Conservation (phyloP, 805 yeast species). For the Lipomyces sp. region DNA sequence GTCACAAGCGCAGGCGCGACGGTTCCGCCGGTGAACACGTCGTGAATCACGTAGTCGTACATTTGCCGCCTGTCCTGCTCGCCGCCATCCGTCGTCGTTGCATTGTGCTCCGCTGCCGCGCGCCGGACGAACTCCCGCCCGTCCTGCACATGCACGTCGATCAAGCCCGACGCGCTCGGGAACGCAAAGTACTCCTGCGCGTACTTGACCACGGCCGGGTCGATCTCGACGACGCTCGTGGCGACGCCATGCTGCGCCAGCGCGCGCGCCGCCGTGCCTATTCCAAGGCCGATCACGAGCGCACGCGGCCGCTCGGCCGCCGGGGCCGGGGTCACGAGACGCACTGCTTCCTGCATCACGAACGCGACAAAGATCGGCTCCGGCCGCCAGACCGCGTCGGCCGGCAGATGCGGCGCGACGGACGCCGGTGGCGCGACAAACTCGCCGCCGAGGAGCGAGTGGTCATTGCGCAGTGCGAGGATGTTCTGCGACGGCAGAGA, state of each 20-base stretch:
- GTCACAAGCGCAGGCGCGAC: conserved; percentile 21
- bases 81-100: not conserved
- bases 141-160: conserved; percentile 8
- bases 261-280: conserved; percentile 22
- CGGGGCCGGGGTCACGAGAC: conserved; percentile 22
- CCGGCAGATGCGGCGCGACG: not conserved
- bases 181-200: conserved; percentile 21
- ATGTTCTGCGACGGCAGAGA: not conserved
- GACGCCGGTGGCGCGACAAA: conserved; percentile 8
- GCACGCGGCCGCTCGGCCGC: conserved; percentile 8
- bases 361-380: conserved; percentile 26
- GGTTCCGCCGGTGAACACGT: conserved; percentile 25
- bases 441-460: conserved; percentile 25
- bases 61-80: not conserved
- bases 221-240: conserved; percentile 21
- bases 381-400: conserved; percentile 2
- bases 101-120: conserved; percentile 1
- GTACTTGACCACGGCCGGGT: conserved; percentile 14
- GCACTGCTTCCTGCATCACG: conserved; percentile 23
- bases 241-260: conserved; percentile 12
- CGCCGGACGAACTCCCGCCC: conserved; percentile 9
- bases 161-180: conserved; percentile 7
- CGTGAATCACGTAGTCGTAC: conserved; percentile 26
- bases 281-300: conserved; percentile 24
- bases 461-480: conserved; percentile 18